phyloP scores from a whole-genome alignment of 176 grass and related monocot species.

The Aegilops longissima region DNA sequence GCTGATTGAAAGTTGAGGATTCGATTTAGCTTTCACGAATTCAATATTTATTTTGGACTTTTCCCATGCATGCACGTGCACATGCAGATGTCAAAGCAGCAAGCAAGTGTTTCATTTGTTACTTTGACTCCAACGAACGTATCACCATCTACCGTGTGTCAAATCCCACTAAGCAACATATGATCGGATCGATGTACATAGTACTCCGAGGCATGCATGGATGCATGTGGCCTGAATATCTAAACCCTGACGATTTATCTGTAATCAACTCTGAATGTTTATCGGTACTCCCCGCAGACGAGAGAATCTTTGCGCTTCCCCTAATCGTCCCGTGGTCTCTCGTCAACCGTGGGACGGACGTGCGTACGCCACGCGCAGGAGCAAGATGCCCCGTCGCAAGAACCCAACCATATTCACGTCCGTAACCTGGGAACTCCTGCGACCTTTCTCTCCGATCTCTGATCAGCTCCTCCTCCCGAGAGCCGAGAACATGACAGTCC shows the following conservation, averaged over 20 bases:
- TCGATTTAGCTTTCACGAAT: too few relatives aligned
- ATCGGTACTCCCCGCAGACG: neutral
- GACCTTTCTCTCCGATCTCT: neutral
- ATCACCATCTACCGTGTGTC: neutral
- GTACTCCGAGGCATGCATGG: neutral
- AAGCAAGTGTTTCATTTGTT: neutral
- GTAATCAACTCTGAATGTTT: neutral
- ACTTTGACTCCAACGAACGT: too few relatives aligned
- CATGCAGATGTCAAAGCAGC: neutral
- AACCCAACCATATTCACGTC: neutral
- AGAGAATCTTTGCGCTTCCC: conserved; percentile 10
- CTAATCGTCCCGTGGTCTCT: neutral
- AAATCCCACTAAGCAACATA: too few relatives aligned
- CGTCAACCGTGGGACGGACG: conserved; percentile 25
- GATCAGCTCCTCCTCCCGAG: neutral
- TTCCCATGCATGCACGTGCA: neutral
- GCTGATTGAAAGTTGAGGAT: too few relatives aligned
- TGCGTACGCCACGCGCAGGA: neutral
- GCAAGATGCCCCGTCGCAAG: neutral
- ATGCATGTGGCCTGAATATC: neutral
- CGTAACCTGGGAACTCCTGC: conserved; percentile 1
- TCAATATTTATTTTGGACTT: too few relatives aligned
- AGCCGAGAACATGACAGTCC: neutral
- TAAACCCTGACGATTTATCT: conserved; percentile 1
- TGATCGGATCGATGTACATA: neutral